Percentiles rank a stretch among this genome's conserved stretches.
phyloP scores from a whole-genome alignment of 768 basidiomycete genomes.

The Serendipita sp. region DNA sequence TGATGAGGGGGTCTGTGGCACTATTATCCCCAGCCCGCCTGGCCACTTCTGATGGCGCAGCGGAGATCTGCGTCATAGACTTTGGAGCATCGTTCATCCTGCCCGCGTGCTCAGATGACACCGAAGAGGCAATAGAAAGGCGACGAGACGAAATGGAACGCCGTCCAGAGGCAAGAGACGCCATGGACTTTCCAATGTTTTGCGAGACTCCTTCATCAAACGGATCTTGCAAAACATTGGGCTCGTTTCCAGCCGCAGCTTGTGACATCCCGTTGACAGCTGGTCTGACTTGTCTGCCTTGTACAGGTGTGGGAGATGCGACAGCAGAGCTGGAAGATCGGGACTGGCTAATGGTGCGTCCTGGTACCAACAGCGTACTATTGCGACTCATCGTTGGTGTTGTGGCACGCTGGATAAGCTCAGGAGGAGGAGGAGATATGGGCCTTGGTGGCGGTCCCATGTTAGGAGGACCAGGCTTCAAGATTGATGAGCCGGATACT shows the following conservation, averaged over 20 bases:
- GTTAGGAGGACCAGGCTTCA: slow-evolving; percentile 20
- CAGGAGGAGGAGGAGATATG: slow-evolving; percentile 80
- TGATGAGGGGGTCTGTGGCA: slow-evolving; percentile 73
- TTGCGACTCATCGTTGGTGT: slow-evolving; percentile 58
- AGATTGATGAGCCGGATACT: not conserved
- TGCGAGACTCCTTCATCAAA: not conserved
- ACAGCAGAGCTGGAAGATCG: not conserved
- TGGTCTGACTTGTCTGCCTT: not conserved
- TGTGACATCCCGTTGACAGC: not conserved
- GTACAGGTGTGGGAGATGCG: not conserved
- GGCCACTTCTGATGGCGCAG: not conserved
- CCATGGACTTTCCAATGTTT: not conserved
- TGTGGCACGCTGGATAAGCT: slow-evolving; percentile 82
- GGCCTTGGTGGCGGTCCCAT: slow-evolving; percentile 72
- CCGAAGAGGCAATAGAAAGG: slow-evolving; percentile 60
- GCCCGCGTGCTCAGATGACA: slow-evolving; percentile 13
- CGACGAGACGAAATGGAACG: slow-evolving; percentile 37
- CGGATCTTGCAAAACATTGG: not conserved
- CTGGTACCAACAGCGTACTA: not conserved
- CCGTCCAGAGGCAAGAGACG: not conserved
- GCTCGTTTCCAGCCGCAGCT: not conserved
- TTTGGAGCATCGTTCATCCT: slow-evolving; percentile 11
- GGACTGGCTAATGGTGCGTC: not conserved
- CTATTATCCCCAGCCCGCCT: slow-evolving; percentile 16
- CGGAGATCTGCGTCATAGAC: not conserved